Base-by-base conservation (phyloP, 306 rosid species). In the Lathyrus tuberosus region DNA sequence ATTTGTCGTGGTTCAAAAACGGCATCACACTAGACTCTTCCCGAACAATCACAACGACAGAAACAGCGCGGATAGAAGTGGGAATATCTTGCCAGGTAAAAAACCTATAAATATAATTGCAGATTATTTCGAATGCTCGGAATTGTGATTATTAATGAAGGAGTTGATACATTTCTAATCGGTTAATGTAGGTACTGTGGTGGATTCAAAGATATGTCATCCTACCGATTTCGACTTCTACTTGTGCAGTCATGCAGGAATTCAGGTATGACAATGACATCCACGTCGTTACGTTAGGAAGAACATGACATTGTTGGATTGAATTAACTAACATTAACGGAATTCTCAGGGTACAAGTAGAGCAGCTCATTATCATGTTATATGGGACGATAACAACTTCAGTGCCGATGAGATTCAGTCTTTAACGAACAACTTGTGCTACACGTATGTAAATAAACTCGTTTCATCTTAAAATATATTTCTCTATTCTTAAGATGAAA, bases 371-470 rank as follows among this genome's bases (percentile, higher is more conserved):
- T 89, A 89, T 61, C 90, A 84, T 70, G 90, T 89, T 44, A 75
- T 89, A 14, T 89, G 96, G 96, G 96, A 89, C 49, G 92, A 89
- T 46, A 89, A 89, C 88, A 83, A 86, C 48, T 89, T 89, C 82
- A 79, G 74, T 54, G 90, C 91, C 2, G 92, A 89, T 73, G 96
- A 85, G 74, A 79, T 89, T 56, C 96, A 89, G 73, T 84, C 96
- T 53, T 84, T 89, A 22, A 89, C 96, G 35, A 86, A 89, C 79
- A 85, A 89, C 76, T 86, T 89, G 59, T 89, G 96, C 78, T 86
- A 84, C 80, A 89, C 92, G 92, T 89, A 77, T 79, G 70, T 40
- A 54, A 42, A 53, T 53, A 57, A 57, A 54, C 20, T 31, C 20
- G 41, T 26, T 67, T 69, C 47, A 15, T 65, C 47, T 42, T 10